Conservation (phyloP, 2,329 filamentous ascomycete genomes). For the Arthroderma uncinatum region DNA sequence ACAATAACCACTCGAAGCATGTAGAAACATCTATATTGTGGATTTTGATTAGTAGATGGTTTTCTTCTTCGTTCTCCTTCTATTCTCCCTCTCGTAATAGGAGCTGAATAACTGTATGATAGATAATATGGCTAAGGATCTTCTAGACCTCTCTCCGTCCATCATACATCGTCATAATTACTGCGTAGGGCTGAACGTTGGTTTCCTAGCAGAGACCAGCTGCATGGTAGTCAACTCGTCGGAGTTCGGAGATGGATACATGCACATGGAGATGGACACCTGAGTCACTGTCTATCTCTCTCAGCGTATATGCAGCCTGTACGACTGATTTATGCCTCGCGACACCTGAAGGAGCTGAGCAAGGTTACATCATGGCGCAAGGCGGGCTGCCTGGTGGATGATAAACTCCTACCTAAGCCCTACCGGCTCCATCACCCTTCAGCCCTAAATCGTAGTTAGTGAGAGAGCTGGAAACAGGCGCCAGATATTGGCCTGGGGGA, state of each 20-base stretch:
- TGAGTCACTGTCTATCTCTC: neutral
- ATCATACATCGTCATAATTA: neutral
- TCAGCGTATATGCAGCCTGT: neutral
- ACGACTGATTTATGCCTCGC: neutral
- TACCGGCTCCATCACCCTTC: neutral
- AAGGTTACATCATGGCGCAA: slow-evolving; percentile 1
- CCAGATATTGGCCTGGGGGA: neutral
- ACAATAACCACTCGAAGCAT: too few relatives aligned
- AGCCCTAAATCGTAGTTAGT: neutral
- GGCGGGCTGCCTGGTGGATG: neutral
- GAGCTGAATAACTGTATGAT: neutral
- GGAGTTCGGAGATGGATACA: neutral
- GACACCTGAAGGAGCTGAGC: neutral
- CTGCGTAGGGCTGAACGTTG: neutral
- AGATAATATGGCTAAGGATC: too few relatives aligned
- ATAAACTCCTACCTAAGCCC: neutral
- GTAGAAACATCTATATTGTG: too few relatives aligned
- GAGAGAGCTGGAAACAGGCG: neutral
- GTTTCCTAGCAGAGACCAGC: neutral
- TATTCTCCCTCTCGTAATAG: neutral
- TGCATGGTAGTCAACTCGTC: neutral
- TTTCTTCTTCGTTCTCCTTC: too few relatives aligned
- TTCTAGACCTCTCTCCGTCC: neutral
- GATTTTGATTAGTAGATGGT: too few relatives aligned
- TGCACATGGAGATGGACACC: neutral